Evolutionary conservation across 2,329 filamentous ascomycete species (phyloP).

Genomic region (Sarocladium strictum): DNA sequence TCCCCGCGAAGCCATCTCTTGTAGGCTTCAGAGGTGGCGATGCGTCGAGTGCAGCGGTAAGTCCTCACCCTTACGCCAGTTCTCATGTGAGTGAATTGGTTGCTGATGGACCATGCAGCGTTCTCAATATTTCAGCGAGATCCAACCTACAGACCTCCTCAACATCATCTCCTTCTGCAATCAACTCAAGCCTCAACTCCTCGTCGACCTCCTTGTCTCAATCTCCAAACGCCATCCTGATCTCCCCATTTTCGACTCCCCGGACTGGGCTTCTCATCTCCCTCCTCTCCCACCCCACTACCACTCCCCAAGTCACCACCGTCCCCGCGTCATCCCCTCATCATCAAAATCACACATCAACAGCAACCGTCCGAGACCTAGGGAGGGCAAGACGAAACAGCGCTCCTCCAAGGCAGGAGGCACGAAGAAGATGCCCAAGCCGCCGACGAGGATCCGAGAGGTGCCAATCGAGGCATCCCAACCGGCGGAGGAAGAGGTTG

Average conservation of each 20-base stretch:
- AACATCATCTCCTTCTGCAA: slow-evolving; percentile 35
- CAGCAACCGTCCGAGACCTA: slow-evolving; percentile 21
- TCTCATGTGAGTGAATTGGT: not conserved
- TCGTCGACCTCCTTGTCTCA: slow-evolving; percentile 35
- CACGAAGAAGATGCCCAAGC: slow-evolving; percentile 19
- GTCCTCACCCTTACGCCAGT: slow-evolving; percentile 11
- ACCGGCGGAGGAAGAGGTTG: slow-evolving; percentile 21
- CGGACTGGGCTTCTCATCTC: slow-evolving; percentile 30
- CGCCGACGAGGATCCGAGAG: not conserved
- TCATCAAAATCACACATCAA: slow-evolving; percentile 9
- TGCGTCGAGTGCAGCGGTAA: slow-evolving; percentile 28
- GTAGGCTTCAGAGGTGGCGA: slow-evolving; percentile 32
- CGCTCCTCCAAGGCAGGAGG: slow-evolving; percentile 3
- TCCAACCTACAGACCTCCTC: slow-evolving; percentile 31
- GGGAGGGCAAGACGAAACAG: slow-evolving; percentile 23
- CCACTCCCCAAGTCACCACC: not conserved
- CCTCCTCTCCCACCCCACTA: slow-evolving; percentile 8
- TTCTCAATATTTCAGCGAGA: slow-evolving; percentile 31
- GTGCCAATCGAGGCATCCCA: slow-evolving; percentile 10
- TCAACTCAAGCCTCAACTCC: slow-evolving; percentile 33
- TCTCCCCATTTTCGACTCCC: slow-evolving; percentile 35
- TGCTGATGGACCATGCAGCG: slow-evolving; percentile 21
- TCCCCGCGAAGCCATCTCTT: slow-evolving; percentile 28
- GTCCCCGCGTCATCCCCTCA: not conserved
- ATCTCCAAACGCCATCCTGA: slow-evolving; percentile 36